Percentiles rank a stretch among this genome's conserved stretches.
Evolutionary conservation across 1,139 yeast genomes (phyloP).

Genomic region (Hemisphaericaspora xylofermentans): DNA sequence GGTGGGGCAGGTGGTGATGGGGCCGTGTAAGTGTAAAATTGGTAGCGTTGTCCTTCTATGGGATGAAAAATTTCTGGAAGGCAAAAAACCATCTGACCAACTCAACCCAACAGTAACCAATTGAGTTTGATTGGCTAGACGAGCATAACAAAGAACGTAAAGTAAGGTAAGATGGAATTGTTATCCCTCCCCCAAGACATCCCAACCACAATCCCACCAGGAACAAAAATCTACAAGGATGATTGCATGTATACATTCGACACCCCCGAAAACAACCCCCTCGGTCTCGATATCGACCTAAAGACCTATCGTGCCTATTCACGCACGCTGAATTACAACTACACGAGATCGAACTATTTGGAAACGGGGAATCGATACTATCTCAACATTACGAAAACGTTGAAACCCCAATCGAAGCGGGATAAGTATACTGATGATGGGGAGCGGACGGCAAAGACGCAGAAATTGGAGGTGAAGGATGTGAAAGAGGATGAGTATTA

Average conservation of each 20-base stretch:
- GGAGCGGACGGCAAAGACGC: constrained; percentile 52
- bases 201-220: constrained; percentile 18
- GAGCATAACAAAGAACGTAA: background rate
- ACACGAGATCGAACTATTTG: constrained; percentile 54
- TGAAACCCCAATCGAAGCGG: constrained; percentile 39
- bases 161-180: constrained; percentile 8
- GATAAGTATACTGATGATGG: constrained; percentile 21
- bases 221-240: constrained; percentile 62
- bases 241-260: constrained; percentile 83
- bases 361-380: constrained; percentile 53
- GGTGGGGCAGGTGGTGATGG: too few relatives aligned
- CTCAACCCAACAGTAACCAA: too few relatives aligned
- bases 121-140: too few relatives aligned
- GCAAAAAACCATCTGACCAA: too few relatives aligned
- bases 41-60: background rate
- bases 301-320: constrained; percentile 67
- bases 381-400: constrained; percentile 53
- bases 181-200: constrained; percentile 22
- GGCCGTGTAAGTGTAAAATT: too few relatives aligned
- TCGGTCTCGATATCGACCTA: constrained; percentile 75
- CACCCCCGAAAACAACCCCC: constrained; percentile 56
- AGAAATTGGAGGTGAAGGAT: constrained; percentile 74
- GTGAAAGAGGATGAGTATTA: constrained; percentile 67
- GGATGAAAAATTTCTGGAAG: background rate
- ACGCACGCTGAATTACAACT: constrained; percentile 41